These are phyloP conservation scores for Begonia loranthoides DNA, from an alignment of 306 rosid genomes.

Conservation along the genomic window DNA sequence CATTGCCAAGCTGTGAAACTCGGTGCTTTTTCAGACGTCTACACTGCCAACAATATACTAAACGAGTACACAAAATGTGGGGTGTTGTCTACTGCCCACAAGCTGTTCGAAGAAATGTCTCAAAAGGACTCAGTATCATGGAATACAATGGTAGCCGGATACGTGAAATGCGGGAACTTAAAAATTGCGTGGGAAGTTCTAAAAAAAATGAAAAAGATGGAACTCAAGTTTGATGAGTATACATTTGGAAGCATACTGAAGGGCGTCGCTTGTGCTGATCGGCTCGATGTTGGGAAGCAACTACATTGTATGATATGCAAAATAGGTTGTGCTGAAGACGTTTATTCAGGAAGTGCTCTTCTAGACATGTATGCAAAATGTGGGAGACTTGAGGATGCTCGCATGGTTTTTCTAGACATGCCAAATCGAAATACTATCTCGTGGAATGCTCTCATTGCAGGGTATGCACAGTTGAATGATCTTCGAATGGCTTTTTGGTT, in stretches of 20 bases:
- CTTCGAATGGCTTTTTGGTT: conserved; percentile 29
- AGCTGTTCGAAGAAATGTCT: conserved; percentile 49
- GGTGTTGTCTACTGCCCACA: conserved; percentile 23
- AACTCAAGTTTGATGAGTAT: conserved; percentile 30
- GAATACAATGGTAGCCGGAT: conserved; percentile 58
- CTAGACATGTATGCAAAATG: conserved; percentile 87
- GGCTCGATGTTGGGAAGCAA: conserved; percentile 37
- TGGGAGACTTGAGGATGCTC: conserved; percentile 50
- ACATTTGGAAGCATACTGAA: conserved; percentile 72
- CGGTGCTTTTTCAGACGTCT: conserved; percentile 33
- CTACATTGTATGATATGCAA: conserved; percentile 49
- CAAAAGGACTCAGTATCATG: conserved; percentile 60
- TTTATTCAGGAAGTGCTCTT: conserved; percentile 59
- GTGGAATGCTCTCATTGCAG: conserved; percentile 69
- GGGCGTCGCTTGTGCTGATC: conserved; percentile 29
- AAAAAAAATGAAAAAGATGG: conserved; percentile 33
- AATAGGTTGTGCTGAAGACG: conserved; percentile 30
- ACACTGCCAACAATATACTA: conserved; percentile 48
- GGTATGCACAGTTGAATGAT: conserved; percentile 43
- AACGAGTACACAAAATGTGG: conserved; percentile 24
- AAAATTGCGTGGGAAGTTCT: conserved; percentile 29
- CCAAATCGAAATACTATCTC: conserved; percentile 40
- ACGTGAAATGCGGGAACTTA: conserved; percentile 21
- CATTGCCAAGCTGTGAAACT: conserved; percentile 50
- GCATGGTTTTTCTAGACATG: conserved; percentile 25